These are phyloP conservation scores for Lachnellula cervina DNA, from an alignment of 2,329 filamentous ascomycete species.

Conservation along the genomic window DNA sequence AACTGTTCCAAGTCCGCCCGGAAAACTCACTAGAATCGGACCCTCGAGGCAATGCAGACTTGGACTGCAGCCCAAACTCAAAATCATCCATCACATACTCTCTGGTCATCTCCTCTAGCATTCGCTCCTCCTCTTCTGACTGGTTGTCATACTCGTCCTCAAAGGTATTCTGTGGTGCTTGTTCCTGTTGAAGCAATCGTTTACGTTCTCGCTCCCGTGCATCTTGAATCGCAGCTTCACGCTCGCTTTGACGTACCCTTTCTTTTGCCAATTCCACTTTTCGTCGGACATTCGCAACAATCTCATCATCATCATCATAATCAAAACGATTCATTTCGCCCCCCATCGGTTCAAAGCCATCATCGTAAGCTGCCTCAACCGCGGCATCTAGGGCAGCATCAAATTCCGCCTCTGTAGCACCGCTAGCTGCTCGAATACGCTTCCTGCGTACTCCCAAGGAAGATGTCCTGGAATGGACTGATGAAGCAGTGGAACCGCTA, in stretches of 20 bases:
- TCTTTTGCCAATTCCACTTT: slow-evolving; percentile 74
- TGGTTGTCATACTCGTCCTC: slow-evolving; percentile 60
- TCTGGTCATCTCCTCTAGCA: slow-evolving; percentile 82
- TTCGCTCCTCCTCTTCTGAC: slow-evolving; percentile 66
- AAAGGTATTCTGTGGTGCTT: slow-evolving; percentile 31
- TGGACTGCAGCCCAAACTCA: slow-evolving; percentile 64
- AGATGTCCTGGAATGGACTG: slow-evolving; percentile 74
- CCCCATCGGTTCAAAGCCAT: slow-evolving; percentile 73
- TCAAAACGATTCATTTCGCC: slow-evolving; percentile 29
- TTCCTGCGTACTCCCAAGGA: slow-evolving; percentile 64
- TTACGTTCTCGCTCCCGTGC: slow-evolving; percentile 57
- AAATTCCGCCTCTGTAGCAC: slow-evolving; percentile 80
- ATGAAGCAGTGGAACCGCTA: slow-evolving; percentile 71
- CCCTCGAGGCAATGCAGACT: slow-evolving; percentile 66
- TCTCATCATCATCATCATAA: slow-evolving; percentile 39
- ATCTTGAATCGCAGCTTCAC: slow-evolving; percentile 58
- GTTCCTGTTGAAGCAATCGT: slow-evolving; percentile 26
- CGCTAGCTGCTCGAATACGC: slow-evolving; percentile 63
- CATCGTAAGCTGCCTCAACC: slow-evolving; percentile 92
- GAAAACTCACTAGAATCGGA: slow-evolving; percentile 78
- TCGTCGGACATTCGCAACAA: slow-evolving; percentile 52
- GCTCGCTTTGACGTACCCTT: slow-evolving; percentile 66
- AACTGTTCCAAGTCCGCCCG: slow-evolving; percentile 76
- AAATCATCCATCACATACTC: slow-evolving; percentile 82
- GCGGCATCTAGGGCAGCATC: slow-evolving; percentile 92